These are phyloP conservation scores for Scheffersomyces stambukii DNA, from an alignment of 1,139 yeast genomes.

Conservation along the genomic window DNA sequence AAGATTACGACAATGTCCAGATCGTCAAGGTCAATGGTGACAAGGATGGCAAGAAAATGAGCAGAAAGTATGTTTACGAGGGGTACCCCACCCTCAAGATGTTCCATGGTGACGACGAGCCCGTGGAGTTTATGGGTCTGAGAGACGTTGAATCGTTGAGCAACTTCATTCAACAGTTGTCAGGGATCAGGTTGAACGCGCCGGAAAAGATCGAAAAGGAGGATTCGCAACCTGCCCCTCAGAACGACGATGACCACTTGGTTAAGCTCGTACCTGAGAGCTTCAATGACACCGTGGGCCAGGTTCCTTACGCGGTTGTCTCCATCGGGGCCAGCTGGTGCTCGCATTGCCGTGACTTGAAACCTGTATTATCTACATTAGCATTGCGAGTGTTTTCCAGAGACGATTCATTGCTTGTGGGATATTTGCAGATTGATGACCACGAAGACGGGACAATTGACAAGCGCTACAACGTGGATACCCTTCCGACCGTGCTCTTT, in stretches of 20 bases:
- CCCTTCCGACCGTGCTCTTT: slow-evolving; percentile 53
- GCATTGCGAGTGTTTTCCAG: slow-evolving; percentile 26
- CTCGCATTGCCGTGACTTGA: slow-evolving; percentile 19
- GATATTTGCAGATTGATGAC: slow-evolving; percentile 32
- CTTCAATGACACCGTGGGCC: slow-evolving; percentile 28
- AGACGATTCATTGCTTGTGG: slow-evolving; percentile 20
- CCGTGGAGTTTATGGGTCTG: slow-evolving; percentile 44
- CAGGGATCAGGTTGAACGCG: slow-evolving; percentile 24
- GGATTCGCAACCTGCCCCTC: slow-evolving; percentile 6
- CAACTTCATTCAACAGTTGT: slow-evolving; percentile 42
- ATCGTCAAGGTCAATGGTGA: slow-evolving; percentile 69
- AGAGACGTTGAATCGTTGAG: slow-evolving; percentile 44
- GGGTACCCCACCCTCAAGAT: slow-evolving; percentile 66
- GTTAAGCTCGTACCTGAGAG: slow-evolving; percentile 30
- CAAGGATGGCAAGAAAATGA: slow-evolving; percentile 49
- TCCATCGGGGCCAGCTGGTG: slow-evolving; percentile 39
- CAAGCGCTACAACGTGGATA: slow-evolving; percentile 39
- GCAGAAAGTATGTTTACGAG: slow-evolving; percentile 50
- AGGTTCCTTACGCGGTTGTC: slow-evolving; percentile 23
- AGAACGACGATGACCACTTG: slow-evolving; percentile 15
- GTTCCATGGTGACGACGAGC: slow-evolving; percentile 47
- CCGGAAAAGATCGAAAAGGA: slow-evolving; percentile 6
- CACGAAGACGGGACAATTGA: slow-evolving; percentile 25
- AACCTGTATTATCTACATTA: slow-evolving; percentile 27
- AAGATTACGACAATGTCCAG: slow-evolving; percentile 43